Evolutionary conservation across 2,329 filamentous ascomycete genomes (phyloP).

Genomic region (Cordyceps tenuipes): DNA sequence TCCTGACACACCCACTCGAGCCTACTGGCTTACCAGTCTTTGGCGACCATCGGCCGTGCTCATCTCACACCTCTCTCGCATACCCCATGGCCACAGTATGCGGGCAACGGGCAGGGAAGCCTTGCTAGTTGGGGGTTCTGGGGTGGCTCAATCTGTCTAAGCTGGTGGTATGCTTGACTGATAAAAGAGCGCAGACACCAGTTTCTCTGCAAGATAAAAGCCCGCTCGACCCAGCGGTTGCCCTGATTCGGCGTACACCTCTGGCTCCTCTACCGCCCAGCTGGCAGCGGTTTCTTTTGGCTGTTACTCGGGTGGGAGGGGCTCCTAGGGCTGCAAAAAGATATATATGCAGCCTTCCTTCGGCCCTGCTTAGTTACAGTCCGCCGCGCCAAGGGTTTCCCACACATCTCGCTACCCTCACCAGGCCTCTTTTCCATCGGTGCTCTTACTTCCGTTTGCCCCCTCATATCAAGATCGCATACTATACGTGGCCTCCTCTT

Average conservation of each 20-base stretch:
- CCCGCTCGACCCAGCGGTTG: not conserved
- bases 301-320: not conserved
- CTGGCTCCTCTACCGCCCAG: not conserved
- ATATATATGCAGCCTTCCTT: constrained; percentile 5
- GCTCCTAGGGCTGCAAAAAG: not conserved
- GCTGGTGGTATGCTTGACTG: not conserved
- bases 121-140: constrained; percentile 1
- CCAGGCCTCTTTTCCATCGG: not conserved
- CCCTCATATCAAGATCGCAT: not conserved
- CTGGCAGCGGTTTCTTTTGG: not conserved
- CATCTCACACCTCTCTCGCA: not conserved
- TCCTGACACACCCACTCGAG: not conserved
- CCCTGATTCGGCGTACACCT: constrained; percentile 1
- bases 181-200: not conserved
- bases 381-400: not conserved
- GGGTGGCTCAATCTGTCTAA: not conserved
- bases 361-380: not conserved
- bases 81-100: not conserved
- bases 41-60: constrained; percentile 6
- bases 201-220: not conserved
- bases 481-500: not conserved
- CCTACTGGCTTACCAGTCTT: not conserved
- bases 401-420: not conserved
- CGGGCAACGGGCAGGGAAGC: not conserved
- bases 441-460: not conserved